A percentile compares a stretch with the other conserved stretches of the same genome.
Conservation (phyloP, 257 asterid species). For the Osmanthus fragrans region DNA sequence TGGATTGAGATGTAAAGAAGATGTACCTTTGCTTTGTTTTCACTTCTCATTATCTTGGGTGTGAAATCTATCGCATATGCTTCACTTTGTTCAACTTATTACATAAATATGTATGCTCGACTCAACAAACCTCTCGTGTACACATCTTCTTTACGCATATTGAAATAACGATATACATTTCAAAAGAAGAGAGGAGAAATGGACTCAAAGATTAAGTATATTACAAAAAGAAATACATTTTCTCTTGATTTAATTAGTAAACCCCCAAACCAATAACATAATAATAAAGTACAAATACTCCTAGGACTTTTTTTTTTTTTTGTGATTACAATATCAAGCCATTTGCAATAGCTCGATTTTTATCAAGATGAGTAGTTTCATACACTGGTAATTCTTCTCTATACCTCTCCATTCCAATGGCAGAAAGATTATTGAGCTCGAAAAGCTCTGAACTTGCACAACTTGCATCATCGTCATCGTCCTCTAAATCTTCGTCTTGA, state of each 20-base stretch:
- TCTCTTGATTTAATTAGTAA: slow-evolving; percentile 38
- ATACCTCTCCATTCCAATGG: slow-evolving; percentile 79
- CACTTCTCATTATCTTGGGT: slow-evolving; percentile 28
- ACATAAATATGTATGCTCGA: background rate
- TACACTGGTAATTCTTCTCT: slow-evolving; percentile 77
- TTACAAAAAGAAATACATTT: slow-evolving; percentile 40
- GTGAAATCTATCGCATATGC: slow-evolving; percentile 38
- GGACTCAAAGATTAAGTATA: slow-evolving; percentile 3
- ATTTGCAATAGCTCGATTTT: slow-evolving; percentile 53
- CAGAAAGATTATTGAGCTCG: slow-evolving; percentile 74
- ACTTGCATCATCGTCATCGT: slow-evolving; percentile 64
- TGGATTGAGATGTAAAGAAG: slow-evolving; percentile 25
- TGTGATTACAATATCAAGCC: slow-evolving; percentile 49
- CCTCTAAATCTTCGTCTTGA: slow-evolving; percentile 18
- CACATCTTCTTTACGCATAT: background rate
- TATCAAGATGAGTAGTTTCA: slow-evolving; percentile 63
- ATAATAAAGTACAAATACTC: slow-evolving; percentile 26
- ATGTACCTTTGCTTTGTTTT: slow-evolving; percentile 30
- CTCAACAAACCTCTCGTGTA: background rate
- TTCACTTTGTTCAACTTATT: slow-evolving; percentile 13
- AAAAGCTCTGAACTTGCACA: slow-evolving; percentile 85
- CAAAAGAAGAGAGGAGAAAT: background rate
- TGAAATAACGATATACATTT: background rate
- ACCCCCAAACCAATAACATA: slow-evolving; percentile 71
- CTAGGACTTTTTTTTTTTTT: background rate